Evolutionary conservation across 352 stramenopile species (phyloP).

Genomic region (Elongisporangium senticosum): DNA sequence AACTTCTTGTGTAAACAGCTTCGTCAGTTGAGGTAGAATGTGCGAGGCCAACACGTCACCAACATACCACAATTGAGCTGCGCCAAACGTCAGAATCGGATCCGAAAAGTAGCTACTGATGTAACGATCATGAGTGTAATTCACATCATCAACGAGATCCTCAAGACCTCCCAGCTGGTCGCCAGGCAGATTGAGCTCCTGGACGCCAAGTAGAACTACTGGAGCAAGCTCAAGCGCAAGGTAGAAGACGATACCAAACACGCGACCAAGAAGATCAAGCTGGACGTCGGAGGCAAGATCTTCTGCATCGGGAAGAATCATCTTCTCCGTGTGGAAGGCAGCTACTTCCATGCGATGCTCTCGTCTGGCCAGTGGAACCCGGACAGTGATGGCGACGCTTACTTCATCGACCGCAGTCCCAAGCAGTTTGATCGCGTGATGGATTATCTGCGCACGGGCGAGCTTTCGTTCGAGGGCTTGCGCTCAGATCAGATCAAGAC

Average conservation of each 20-base stretch:
- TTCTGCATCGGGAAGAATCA: background rate
- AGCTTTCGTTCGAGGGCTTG: background rate
- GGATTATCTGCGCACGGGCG: background rate
- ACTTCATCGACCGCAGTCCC: constrained; percentile 1
- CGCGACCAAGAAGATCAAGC: constrained; percentile 2
- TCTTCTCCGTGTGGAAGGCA: background rate
- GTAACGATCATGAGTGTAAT: too few species aligned
- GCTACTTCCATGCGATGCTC: background rate
- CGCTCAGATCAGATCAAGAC: background rate
- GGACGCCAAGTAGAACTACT: background rate
- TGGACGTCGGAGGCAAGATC: constrained; percentile 9
- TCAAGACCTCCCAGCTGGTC: background rate
- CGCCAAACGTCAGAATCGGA: too few species aligned
- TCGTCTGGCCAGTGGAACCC: background rate
- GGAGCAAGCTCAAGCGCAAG: background rate
- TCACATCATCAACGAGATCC: background rate
- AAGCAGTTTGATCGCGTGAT: constrained; percentile 2
- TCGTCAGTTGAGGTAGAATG: too few species aligned
- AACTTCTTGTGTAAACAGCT: too few species aligned
- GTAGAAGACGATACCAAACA: background rate
- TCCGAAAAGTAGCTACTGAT: too few species aligned
- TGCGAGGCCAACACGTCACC: too few species aligned
- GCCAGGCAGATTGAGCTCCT: background rate
- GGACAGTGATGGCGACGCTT: background rate
- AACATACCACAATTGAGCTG: too few species aligned